Conservation (phyloP, 352 stramenopile genomes). For the Phytophthora sp. region DNA sequence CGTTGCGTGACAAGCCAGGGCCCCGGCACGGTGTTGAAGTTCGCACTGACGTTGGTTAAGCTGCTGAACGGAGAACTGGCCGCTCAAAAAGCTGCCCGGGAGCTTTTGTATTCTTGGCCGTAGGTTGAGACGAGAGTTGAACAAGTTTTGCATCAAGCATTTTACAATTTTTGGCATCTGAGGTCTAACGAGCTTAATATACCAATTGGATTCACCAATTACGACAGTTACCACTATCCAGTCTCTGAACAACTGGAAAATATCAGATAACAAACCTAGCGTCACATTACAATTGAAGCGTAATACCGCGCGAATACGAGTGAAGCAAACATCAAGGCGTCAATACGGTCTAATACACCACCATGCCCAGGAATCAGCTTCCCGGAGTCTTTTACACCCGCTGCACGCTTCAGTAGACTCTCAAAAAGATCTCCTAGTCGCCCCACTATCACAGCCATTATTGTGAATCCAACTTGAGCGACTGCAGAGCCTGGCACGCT, state of each 20-base stretch:
- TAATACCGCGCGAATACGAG: slow-evolving; percentile 76
- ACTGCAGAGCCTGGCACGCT: slow-evolving; percentile 77
- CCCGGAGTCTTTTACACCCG: slow-evolving; percentile 95
- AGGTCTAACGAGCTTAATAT: not conserved
- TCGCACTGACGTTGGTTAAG: slow-evolving; percentile 61
- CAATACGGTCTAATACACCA: slow-evolving; percentile 95
- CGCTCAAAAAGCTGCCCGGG: slow-evolving; percentile 43
- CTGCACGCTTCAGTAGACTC: slow-evolving; percentile 95
- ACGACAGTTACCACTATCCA: slow-evolving; percentile 3
- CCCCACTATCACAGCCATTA: slow-evolving; percentile 93
- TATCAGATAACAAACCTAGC: slow-evolving; percentile 35
- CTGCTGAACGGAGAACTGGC: slow-evolving; percentile 53
- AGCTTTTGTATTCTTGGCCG: slow-evolving; percentile 46
- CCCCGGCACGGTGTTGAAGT: slow-evolving; percentile 51
- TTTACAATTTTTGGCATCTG: not conserved
- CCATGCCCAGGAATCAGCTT: slow-evolving; percentile 96
- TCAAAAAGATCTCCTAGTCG: slow-evolving; percentile 96
- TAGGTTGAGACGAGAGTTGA: slow-evolving; percentile 12
- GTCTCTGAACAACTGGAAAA: slow-evolving; percentile 8
- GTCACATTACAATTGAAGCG: slow-evolving; percentile 49
- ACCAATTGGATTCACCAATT: not conserved
- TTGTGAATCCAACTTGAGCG: slow-evolving; percentile 81
- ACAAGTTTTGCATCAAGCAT: not conserved
- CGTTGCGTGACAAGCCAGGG: slow-evolving; percentile 71
- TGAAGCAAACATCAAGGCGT: slow-evolving; percentile 94